phyloP scores from a whole-genome alignment of 208 protist genomes.

The Leptomonas seymouri region DNA sequence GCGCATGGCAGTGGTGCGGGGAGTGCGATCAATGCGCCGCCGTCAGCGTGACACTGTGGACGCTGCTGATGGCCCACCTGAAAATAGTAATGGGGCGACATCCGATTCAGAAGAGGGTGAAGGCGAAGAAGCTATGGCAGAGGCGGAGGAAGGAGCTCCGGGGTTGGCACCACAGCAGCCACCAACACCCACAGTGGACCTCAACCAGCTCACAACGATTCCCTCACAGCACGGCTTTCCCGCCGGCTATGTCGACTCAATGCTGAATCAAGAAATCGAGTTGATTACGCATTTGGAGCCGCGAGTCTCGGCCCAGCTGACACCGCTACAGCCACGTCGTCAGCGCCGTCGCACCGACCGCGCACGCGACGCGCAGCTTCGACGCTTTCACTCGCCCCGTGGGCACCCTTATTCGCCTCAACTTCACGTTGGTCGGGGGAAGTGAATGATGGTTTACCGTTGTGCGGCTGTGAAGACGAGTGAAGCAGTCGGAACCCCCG shows the following conservation, averaged over 20 bases:
- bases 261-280: slow-evolving; percentile 21
- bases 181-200: background rate
- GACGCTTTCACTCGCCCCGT: background rate
- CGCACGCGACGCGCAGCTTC: background rate
- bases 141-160: slow-evolving; percentile 1
- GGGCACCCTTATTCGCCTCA: background rate
- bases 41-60: slow-evolving; percentile 3
- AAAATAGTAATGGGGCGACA: background rate
- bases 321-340: slow-evolving; percentile 18
- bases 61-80: background rate
- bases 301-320: background rate
- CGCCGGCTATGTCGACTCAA: background rate
- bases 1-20: slow-evolving; percentile 39
- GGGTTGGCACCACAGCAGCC: slow-evolving; percentile 6
- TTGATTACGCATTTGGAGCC: slow-evolving; percentile 6
- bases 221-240: no score
- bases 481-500: no score
- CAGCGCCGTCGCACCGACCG: slow-evolving; percentile 21
- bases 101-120: background rate
- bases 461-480: no score
- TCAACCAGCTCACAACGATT: background rate
- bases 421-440: slow-evolving; percentile 10
- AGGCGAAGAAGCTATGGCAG: background rate
- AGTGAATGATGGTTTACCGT: background rate
- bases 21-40: slow-evolving; percentile 12